Base-by-base conservation (phyloP, 371 early-diverging fungal species). In the Batrachochytrium dendrobatidis region DNA sequence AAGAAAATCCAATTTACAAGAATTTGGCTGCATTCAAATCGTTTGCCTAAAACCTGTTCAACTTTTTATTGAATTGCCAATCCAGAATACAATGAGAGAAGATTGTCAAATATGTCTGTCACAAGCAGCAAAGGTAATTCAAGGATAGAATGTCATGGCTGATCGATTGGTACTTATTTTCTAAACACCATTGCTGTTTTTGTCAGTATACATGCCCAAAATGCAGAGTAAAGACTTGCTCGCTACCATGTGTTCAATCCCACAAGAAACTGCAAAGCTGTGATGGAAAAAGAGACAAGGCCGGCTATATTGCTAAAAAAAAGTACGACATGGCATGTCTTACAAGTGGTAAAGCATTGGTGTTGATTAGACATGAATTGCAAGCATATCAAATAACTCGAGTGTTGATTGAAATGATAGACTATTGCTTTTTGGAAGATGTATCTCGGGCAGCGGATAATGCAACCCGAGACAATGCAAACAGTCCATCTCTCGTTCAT, bases 201-300 rank as follows among this genome's bases (percentile, higher is more conserved):
- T 17, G 17, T 20, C 55, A 83, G 54, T 87, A 87, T 72, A 83
- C 77, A 54, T 88, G 88, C 59, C 88, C 88, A 8, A 74, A 83
- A 4, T 88, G 88, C 55, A 50, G 65, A 20, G 58, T 68, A 32
- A 77, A 74, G 26, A 81, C 86, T 0, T 88, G 88, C 56, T 88
- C 85, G 0, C 62, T 86, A 17, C 65, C 56, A 2, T 88, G 88
- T 63, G 82, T 85, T 12, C 79, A 81, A 51, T 61, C 70, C 26
- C 88, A 88, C 67, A 88, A 86, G 53, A 43, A 55, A 20, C 66
- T 77, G 31, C 70, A 75, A 0, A 64, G 66, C 0, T 88, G 88
- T 56, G 78, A 78, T 1, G 88, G 88, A 24, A 70, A 75, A 49
- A 71, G 88, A 34, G 80, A 83, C 58, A 80, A 76, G 58, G 81